These are phyloP conservation scores for Pichia paraexigua DNA, from an alignment of 805 yeast species.

Conservation along the genomic window DNA sequence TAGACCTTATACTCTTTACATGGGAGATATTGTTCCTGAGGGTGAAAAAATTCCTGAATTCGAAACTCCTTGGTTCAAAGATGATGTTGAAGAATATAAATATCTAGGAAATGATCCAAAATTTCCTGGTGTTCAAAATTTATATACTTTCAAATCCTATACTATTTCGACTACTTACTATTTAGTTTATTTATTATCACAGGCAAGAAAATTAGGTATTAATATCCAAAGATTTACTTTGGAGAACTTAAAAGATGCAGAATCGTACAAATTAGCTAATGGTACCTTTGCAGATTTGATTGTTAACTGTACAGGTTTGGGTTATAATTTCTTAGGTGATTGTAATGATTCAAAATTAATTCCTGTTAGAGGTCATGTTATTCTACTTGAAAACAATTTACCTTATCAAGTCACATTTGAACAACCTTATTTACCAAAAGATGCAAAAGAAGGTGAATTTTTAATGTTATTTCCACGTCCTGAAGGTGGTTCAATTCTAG, in stretches of 20 bases:
- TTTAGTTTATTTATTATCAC: slow-evolving; percentile 41
- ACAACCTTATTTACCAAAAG: slow-evolving; percentile 22
- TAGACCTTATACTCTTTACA: slow-evolving; percentile 17
- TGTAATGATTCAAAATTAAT: slow-evolving; percentile 37
- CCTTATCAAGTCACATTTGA: slow-evolving; percentile 31
- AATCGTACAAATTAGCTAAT: slow-evolving; percentile 21
- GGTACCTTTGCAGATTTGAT: slow-evolving; percentile 34
- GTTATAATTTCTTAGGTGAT: slow-evolving; percentile 39
- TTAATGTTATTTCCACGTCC: slow-evolving; percentile 57
- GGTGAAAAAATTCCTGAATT: slow-evolving; percentile 7
- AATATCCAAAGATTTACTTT: slow-evolving; percentile 34
- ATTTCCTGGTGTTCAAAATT: slow-evolving; percentile 30
- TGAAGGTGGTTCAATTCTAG: slow-evolving; percentile 61
- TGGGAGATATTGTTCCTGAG: slow-evolving; percentile 17
- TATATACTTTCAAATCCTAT: slow-evolving; percentile 40
- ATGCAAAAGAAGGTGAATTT: slow-evolving; percentile 34
- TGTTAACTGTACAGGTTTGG: slow-evolving; percentile 50
- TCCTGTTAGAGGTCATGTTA: slow-evolving; percentile 55
- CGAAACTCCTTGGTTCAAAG: slow-evolving; percentile 42
- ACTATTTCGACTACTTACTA: slow-evolving; percentile 55
- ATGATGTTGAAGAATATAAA: slow-evolving; percentile 34
- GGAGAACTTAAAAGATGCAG: slow-evolving; percentile 39
- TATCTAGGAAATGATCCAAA: slow-evolving; percentile 25
- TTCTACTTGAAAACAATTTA: slow-evolving; percentile 40
- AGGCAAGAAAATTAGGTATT: slow-evolving; percentile 40